Evolutionary conservation across 108 stramenopile genomes (phyloP).

Genomic region (Stephanodiscus minutulus): DNA sequence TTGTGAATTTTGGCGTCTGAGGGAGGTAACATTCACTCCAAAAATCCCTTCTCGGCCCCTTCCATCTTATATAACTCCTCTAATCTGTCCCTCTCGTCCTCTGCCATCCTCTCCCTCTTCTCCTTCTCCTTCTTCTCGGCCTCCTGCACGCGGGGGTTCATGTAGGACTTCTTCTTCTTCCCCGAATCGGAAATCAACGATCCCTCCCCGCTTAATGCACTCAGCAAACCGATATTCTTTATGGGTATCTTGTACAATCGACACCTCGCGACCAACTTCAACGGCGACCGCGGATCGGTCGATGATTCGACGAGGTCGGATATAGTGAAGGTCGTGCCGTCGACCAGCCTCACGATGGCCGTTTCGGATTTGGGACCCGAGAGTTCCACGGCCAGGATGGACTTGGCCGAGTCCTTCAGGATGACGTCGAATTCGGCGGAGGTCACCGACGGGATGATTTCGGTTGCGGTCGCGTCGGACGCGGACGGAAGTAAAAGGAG

Average conservation of each 20-base stretch:
- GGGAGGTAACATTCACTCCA: slow-evolving; percentile 1
- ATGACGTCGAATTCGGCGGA: slow-evolving; percentile 74
- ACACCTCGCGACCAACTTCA: slow-evolving; percentile 74
- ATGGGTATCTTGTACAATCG: slow-evolving; percentile 66
- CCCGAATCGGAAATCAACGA: slow-evolving; percentile 35
- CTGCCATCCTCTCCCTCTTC: slow-evolving; percentile 61
- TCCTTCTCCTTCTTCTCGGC: slow-evolving; percentile 71
- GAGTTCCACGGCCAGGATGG: slow-evolving; percentile 73
- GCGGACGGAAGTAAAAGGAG: background rate
- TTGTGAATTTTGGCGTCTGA: too few species aligned
- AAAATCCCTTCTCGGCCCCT: slow-evolving; percentile 5
- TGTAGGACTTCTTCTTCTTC: slow-evolving; percentile 75
- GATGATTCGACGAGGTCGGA: slow-evolving; percentile 73
- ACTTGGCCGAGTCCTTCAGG: slow-evolving; percentile 63
- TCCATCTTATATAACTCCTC: slow-evolving; percentile 51
- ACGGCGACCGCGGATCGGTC: slow-evolving; percentile 75
- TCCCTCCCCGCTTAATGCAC: slow-evolving; percentile 42
- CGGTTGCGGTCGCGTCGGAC: slow-evolving; percentile 7
- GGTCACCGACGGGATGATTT: slow-evolving; percentile 70
- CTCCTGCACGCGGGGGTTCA: slow-evolving; percentile 72
- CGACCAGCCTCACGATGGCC: slow-evolving; percentile 68
- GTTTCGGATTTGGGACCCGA: slow-evolving; percentile 73
- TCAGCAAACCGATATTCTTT: slow-evolving; percentile 61
- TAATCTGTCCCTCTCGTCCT: slow-evolving; percentile 77
- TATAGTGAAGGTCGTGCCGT: slow-evolving; percentile 79